Base-by-base conservation (phyloP, 164 flowering plant genomes). In the Berberis thunbergii region DNA sequence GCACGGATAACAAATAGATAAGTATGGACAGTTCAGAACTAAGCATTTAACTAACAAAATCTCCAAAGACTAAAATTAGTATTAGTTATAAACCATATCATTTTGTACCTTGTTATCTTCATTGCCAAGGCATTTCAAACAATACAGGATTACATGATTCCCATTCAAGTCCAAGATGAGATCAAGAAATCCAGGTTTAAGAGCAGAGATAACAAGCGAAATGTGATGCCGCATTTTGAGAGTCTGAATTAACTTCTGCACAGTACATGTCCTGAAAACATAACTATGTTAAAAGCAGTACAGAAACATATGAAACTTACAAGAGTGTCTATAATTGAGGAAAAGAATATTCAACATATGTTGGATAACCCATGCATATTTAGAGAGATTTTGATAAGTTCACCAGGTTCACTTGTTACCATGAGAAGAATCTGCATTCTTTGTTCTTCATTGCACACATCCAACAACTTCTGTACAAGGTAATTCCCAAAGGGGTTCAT, bases 401-500 rank as follows among this genome's bases (percentile, higher is more conserved):
- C 73, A 26, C 84, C 84, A 1, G 83, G 79, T 4, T 75, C 72
- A 65, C 61, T 67, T 10, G 88, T 84, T 41, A 81, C 79, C 64
- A 67, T 72, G 7, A 67, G 64, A 45, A 86, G 70, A 67, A 94
- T 83, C 45, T 70, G 78, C 74, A 72, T 73, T 65, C 81, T 84
- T 67, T 90, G 97, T 45, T 87, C 84, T 68, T 86, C 97, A 73
- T 41, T 77, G 65, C 97, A 87, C 41, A 81, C 87, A 10, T 85
- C 91, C 70, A 94, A 69, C 62, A 94, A 63, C 79, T 87, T 88
- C 75, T 94, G 98, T 60, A 94, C 73, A n/a, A 94, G 86, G 71
- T 94, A 94, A 66, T 94, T 94, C 12, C 96, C 98, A 73, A 90
- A 94, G 0, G 92, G 91, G 64, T 94, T 74, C 67, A 75, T 73